A percentile compares a stretch with the other conserved stretches of the same genome.
These are phyloP conservation scores for Phialocephala sp. DNA, from an alignment of 2,329 filamentous ascomycete species.

Conservation along the genomic window DNA sequence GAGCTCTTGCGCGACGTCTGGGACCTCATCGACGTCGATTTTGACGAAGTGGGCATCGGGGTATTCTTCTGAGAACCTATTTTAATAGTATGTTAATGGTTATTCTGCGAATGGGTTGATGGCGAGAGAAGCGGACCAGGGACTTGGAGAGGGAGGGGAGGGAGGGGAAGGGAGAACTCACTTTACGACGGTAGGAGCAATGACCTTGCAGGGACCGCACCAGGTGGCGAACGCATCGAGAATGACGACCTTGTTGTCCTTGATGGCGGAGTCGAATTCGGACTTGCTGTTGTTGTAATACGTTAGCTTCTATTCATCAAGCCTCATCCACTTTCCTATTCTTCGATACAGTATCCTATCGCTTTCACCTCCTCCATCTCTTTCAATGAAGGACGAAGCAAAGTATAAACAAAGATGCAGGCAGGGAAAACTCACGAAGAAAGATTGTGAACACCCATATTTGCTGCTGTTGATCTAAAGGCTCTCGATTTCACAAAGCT, in stretches of 20 bases:
- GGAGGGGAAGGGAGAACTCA: slow-evolving; percentile 47
- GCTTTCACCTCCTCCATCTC: background rate
- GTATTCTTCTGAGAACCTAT: slow-evolving; percentile 65
- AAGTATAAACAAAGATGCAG: too few species aligned
- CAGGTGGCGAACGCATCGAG: slow-evolving; percentile 88
- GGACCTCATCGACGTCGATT: slow-evolving; percentile 85
- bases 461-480: slow-evolving; percentile 48
- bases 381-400: background rate
- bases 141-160: slow-evolving; percentile 12
- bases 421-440: slow-evolving; percentile 43
- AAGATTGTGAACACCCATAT: slow-evolving; percentile 53
- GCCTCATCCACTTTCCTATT: background rate
- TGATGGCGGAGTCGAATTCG: slow-evolving; percentile 62
- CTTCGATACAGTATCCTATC: background rate
- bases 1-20: slow-evolving; percentile 77
- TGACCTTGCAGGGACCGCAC: slow-evolving; percentile 95
- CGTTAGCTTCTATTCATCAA: slow-evolving; percentile 32
- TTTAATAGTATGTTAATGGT: background rate
- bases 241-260: slow-evolving; percentile 67
- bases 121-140: background rate
- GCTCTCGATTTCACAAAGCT: slow-evolving; percentile 21
- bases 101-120: background rate
- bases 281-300: slow-evolving; percentile 52
- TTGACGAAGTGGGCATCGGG: slow-evolving; percentile 77
- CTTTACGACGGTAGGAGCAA: slow-evolving; percentile 76